Conservation (phyloP, 2,329 filamentous ascomycete species). For the Fusarium oligoseptatum region DNA sequence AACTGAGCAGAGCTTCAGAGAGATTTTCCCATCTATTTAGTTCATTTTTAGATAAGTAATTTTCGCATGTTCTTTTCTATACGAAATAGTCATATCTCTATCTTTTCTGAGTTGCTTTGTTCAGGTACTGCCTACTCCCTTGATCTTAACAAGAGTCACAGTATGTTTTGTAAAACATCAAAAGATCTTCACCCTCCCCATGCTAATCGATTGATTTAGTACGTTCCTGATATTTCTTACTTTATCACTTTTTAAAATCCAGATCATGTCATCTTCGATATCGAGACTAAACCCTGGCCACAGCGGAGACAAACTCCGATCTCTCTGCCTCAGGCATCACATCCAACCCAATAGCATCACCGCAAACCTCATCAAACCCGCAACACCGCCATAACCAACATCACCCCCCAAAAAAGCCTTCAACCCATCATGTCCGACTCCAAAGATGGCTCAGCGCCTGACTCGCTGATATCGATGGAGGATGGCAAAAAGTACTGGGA, state of each 20-base stretch:
- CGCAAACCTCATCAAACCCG: background rate
- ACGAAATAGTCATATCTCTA: too few relatives aligned
- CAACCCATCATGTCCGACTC: slow-evolving; percentile 15
- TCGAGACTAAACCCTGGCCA: background rate
- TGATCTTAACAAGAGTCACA: too few relatives aligned
- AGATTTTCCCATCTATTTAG: too few relatives aligned
- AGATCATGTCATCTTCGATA: background rate
- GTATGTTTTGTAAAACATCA: too few relatives aligned
- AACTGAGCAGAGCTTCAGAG: too few relatives aligned
- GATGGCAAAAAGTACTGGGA: slow-evolving; percentile 63
- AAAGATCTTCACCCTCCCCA: too few relatives aligned
- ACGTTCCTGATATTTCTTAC: too few relatives aligned
- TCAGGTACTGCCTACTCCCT: too few relatives aligned
- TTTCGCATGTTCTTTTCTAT: too few relatives aligned
- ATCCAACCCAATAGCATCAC: background rate
- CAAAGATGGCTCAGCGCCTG: slow-evolving; percentile 28
- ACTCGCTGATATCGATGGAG: slow-evolving; percentile 51
- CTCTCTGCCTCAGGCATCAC: slow-evolving; percentile 1
- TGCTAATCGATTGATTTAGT: too few relatives aligned
- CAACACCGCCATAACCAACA: background rate
- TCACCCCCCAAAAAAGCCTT: background rate
- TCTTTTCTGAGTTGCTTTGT: too few relatives aligned
- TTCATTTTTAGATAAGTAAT: too few relatives aligned
- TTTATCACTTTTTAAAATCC: background rate
- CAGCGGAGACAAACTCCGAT: background rate